Percentiles rank a stretch among this genome's conserved stretches.
These are phyloP conservation scores for Fusarium guadeloupense DNA, from an alignment of 2,329 filamentous ascomycete genomes.

Conservation along the genomic window DNA sequence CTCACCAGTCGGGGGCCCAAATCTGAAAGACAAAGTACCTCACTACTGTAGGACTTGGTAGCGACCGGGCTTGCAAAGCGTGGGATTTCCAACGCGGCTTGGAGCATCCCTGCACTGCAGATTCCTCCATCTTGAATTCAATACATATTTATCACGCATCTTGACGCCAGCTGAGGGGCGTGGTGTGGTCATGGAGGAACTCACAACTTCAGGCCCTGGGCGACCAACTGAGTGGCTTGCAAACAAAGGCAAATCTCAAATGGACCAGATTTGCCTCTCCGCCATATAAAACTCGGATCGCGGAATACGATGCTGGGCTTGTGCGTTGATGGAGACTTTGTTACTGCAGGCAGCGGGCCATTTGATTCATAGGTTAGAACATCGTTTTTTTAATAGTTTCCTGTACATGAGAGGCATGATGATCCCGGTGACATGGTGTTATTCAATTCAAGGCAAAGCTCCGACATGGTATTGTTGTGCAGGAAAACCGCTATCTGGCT, in stretches of 20 bases:
- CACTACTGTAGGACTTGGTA: conserved; percentile 6
- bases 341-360: conserved; percentile 2
- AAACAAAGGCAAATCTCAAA: conserved; percentile 29
- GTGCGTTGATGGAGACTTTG: conserved; percentile 8
- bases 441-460: conserved; percentile 11
- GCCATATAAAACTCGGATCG: conserved; percentile 20
- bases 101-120: conserved; percentile 32
- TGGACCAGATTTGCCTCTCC: conserved; percentile 35
- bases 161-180: conserved; percentile 6
- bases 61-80: conserved; percentile 24
- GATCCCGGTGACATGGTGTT: conserved; percentile 3
- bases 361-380: conserved; percentile 12
- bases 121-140: conserved; percentile 25
- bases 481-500: too few species aligned
- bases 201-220: conserved; percentile 9
- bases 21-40: conserved; percentile 1
- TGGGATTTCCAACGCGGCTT: conserved; percentile 17
- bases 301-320: conserved; percentile 11
- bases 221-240: conserved; percentile 29
- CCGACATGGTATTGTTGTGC: background rate
- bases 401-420: background rate
- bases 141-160: conserved; percentile 9
- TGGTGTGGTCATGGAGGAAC: conserved; percentile 13
- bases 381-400: conserved; percentile 10
- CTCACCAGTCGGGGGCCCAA: conserved; percentile 12